Conservation (phyloP, 768 basidiomycete species). For the Amylocystis lapponica region DNA sequence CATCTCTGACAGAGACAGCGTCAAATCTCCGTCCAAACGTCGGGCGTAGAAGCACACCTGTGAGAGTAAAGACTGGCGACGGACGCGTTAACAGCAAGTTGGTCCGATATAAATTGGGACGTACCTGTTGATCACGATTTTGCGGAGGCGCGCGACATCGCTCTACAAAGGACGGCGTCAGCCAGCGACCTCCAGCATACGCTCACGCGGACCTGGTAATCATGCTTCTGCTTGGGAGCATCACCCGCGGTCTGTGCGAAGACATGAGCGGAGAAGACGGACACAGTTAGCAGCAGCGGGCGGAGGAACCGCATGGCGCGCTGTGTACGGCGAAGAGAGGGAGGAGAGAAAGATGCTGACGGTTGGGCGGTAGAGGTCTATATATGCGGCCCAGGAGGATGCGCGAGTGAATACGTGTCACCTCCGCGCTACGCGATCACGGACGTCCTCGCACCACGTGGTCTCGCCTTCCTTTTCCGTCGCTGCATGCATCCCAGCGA, state of each 20-base stretch:
- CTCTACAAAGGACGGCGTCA: slow-evolving; percentile 44
- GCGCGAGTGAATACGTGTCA: neutral
- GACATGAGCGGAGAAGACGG: slow-evolving; percentile 33
- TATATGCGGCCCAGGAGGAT: neutral
- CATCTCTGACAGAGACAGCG: slow-evolving; percentile 42
- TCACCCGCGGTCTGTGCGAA: slow-evolving; percentile 42
- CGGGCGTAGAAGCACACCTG: slow-evolving; percentile 35
- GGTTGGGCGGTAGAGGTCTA: neutral
- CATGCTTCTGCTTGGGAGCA: slow-evolving; percentile 49
- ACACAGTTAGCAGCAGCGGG: slow-evolving; percentile 40
- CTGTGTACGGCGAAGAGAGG: slow-evolving; percentile 1
- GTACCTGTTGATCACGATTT: slow-evolving; percentile 87
- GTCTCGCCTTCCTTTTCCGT: neutral
- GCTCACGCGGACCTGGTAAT: slow-evolving; percentile 52
- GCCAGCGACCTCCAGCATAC: neutral
- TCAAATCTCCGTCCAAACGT: neutral
- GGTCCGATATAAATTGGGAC: slow-evolving; percentile 10
- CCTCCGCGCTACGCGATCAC: neutral
- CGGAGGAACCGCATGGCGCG: slow-evolving; percentile 53
- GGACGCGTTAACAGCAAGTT: slow-evolving; percentile 6
- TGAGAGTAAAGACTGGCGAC: slow-evolving; percentile 71
- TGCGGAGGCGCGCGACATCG: slow-evolving; percentile 87
- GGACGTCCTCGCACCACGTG: neutral
- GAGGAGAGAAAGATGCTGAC: neutral
- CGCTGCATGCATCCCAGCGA: no score